phyloP scores from a whole-genome alignment of 1,284 basidiomycete genomes.

The Rhodotorula mucilaginosa region DNA sequence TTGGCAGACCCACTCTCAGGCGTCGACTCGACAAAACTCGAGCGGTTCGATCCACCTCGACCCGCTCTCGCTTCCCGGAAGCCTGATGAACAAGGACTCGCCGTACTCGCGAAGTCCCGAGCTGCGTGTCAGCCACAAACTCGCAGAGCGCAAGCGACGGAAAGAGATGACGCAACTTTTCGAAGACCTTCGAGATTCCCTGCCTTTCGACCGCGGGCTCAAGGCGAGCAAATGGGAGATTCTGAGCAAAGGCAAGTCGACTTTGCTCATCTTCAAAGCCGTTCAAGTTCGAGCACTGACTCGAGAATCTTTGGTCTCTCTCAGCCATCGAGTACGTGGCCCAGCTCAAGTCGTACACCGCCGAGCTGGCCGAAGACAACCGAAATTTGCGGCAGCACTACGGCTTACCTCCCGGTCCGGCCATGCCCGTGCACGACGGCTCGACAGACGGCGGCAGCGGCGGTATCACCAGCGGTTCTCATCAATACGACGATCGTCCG shows the following conservation, averaged over 20 bases:
- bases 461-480: too few species aligned
- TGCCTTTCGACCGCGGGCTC: slow-evolving; percentile 73
- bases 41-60: slow-evolving; percentile 31
- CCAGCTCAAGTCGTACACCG: slow-evolving; percentile 69
- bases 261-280: background rate
- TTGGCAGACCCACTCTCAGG: background rate
- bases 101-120: slow-evolving; percentile 93
- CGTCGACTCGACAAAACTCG: slow-evolving; percentile 18
- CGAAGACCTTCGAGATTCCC: slow-evolving; percentile 83
- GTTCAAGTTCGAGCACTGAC: background rate
- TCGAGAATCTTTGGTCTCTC: too few species aligned
- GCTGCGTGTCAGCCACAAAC: slow-evolving; percentile 85
- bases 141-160: slow-evolving; percentile 87
- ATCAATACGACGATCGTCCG: too few species aligned
- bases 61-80: slow-evolving; percentile 4
- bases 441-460: background rate
- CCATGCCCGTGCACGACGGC: background rate
- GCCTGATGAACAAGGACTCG: slow-evolving; percentile 45
- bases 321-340: slow-evolving; percentile 82
- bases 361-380: slow-evolving; percentile 52
- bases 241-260: slow-evolving; percentile 73
- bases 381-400: slow-evolving; percentile 32
- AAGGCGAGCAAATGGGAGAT: slow-evolving; percentile 98
- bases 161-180: slow-evolving; percentile 98
- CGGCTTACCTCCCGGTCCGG: slow-evolving; percentile 9